Evolutionary conservation across 352 stramenopile genomes (phyloP).

Genomic region (Globisporangium okanoganense): DNA sequence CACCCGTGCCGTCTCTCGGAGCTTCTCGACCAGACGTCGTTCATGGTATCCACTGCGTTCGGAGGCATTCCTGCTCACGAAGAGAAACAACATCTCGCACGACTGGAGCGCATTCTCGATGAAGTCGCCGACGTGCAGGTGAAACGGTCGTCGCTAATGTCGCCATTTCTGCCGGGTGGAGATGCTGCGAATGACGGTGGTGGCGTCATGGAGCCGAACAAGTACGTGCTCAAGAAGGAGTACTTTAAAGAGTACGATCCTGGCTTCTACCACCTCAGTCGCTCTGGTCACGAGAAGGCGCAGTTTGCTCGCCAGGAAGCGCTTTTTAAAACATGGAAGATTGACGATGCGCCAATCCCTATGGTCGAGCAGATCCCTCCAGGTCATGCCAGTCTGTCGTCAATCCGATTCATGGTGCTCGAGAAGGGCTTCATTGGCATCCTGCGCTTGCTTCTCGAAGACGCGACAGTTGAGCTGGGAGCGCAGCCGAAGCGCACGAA

Average conservation of each 20-base stretch:
- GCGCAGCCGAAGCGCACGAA: constrained; percentile 46
- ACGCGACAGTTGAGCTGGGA: constrained; percentile 28
- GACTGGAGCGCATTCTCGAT: constrained; percentile 59
- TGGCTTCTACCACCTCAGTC: constrained; percentile 73
- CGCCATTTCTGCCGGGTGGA: constrained; percentile 24
- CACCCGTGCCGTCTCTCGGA: constrained; percentile 71
- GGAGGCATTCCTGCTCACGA: constrained; percentile 55
- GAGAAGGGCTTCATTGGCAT: constrained; percentile 62
- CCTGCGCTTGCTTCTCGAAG: constrained; percentile 63
- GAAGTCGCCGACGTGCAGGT: constrained; percentile 72
- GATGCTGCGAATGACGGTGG: constrained; percentile 34
- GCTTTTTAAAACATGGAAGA: constrained; percentile 80
- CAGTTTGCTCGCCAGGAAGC: constrained; percentile 76
- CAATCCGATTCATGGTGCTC: constrained; percentile 53
- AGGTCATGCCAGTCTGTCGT: constrained; percentile 46
- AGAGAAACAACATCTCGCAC: constrained; percentile 61
- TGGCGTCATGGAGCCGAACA: constrained; percentile 61
- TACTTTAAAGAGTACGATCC: constrained; percentile 81
- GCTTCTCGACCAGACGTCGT: constrained; percentile 75
- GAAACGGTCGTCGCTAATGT: constrained; percentile 33
- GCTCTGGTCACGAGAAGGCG: constrained; percentile 72
- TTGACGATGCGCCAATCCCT: constrained; percentile 62
- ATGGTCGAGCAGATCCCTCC: constrained; percentile 56
- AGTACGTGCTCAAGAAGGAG: constrained; percentile 77
- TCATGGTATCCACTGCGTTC: constrained; percentile 67